These are phyloP conservation scores for Stagonosporopsis tanaceti DNA, from an alignment of 2,329 filamentous ascomycete genomes.

Conservation along the genomic window DNA sequence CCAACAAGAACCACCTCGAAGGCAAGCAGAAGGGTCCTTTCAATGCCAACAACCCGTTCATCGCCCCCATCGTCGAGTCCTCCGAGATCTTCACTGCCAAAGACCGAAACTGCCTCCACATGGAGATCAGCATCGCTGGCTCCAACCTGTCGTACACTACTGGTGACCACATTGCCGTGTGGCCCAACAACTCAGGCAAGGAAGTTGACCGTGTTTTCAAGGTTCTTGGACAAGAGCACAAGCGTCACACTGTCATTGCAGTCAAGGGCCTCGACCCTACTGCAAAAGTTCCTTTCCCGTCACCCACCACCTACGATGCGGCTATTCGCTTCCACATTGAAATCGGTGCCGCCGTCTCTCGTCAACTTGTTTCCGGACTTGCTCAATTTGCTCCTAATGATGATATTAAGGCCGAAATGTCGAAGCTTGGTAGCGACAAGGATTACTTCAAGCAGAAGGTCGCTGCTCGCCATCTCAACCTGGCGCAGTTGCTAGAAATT, in stretches of 20 bases:
- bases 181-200: constrained; percentile 92
- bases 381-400: constrained; percentile 91
- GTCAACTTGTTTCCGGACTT: constrained; percentile 89
- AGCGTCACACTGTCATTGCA: constrained; percentile 82
- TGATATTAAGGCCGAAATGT: constrained; percentile 83
- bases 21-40: constrained; percentile 84
- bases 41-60: constrained; percentile 96
- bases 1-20: constrained; percentile 94
- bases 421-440: constrained; percentile 88
- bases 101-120: constrained; percentile 92
- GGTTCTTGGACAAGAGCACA: constrained; percentile 76
- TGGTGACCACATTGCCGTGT: constrained; percentile 95
- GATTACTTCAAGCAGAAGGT: constrained; percentile 93
- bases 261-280: constrained; percentile 94
- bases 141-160: constrained; percentile 95
- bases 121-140: constrained; percentile 90
- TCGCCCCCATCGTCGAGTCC: constrained; percentile 92
- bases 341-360: constrained; percentile 92
- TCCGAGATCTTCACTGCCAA: constrained; percentile 87
- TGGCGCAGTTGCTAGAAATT: constrained; percentile 80
- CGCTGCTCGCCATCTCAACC: constrained; percentile 82
- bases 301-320: constrained; percentile 94
- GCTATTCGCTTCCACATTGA: constrained; percentile 96
- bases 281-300: constrained; percentile 96
- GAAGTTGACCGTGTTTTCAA: constrained; percentile 91